Base-by-base conservation (phyloP, 768 basidiomycete species). In the Phallus indusiatus region DNA sequence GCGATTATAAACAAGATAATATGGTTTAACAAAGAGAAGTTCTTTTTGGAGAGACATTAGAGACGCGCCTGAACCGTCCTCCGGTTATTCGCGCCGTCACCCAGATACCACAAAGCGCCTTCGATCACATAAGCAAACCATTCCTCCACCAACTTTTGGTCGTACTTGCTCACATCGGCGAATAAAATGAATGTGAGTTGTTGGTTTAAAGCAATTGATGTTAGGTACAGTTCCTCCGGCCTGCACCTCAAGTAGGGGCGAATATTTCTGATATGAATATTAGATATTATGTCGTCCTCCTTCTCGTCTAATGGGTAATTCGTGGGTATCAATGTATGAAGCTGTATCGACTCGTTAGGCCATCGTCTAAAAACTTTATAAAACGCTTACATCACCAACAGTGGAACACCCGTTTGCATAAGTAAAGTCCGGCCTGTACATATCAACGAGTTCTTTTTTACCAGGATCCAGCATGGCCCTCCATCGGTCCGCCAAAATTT, bases 161-260 rank as follows among this genome's bases (percentile, higher is more conserved):
- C 71, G 50, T 74, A 81, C 4, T 78, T 76, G 62, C 82, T 79
- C 6, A 65, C 68, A 52, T 83, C 81, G 63, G 70, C 77, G 62
- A 56, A 73, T 4, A 72, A 48, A 14, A 64, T 56, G 22, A 81
- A 50, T 1, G 59, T 58, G 37, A 83, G 59, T 36, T 68, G 66
- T 34, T 72, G 65, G 1, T 62, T 64, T 4, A 63, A 65, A 1
- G 70, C 77, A 2, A 67, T 54, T 16, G 78, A 75, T 1, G 77
- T 75, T 0, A 81, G 71, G 62, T 80, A 81, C 60, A 79, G 65
- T 62, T 82, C 77, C 1, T 64, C 71, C 1, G 81, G 77, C 8
- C 78, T 75, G 55, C 73, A 71, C 37, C 73, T 77, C 12, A 82
- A 60, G 37, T 62, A 60, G 18, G 60, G 60, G 14, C 17, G 17